These are phyloP conservation scores for Eruca vesicaria DNA, from an alignment of 441 rosid species.

Conservation along the genomic window DNA sequence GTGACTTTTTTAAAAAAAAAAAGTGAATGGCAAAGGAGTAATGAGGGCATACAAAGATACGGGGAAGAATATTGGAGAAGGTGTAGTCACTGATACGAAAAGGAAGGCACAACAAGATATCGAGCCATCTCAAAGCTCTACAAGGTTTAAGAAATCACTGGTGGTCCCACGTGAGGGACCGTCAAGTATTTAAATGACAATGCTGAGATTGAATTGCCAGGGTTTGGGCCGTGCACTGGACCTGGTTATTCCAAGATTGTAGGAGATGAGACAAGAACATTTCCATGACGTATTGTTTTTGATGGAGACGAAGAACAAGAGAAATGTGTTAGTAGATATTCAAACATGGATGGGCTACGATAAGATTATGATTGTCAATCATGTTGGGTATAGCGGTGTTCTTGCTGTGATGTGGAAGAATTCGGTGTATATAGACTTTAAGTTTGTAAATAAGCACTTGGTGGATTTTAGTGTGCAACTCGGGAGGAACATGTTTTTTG, in stretches of 20 bases:
- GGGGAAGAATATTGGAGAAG: neutral
- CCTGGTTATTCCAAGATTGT: neutral
- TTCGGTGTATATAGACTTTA: rapidly evolving
- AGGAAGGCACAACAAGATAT: neutral
- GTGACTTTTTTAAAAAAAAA: neutral
- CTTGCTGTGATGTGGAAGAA: neutral
- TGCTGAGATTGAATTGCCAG: neutral
- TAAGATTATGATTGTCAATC: no score
- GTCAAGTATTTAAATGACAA: neutral
- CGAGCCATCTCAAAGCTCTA: neutral
- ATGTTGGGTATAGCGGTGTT: no score
- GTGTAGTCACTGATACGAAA: neutral
- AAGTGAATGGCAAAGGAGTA: no score
- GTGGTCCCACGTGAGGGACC: neutral
- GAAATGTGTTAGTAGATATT: neutral
- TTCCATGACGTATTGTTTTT: neutral
- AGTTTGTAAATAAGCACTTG: neutral
- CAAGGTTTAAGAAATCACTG: neutral
- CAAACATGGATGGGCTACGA: neutral
- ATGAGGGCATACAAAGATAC: no score
- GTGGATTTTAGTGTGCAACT: neutral
- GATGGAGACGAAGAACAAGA: neutral
- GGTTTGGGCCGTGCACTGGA: neutral
- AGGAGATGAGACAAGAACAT: neutral
- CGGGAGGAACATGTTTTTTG: neutral